Percentiles rank a stretch among this genome's conserved stretches.
Evolutionary conservation across 225 moss, liverwort and hornwort genomes (phyloP).

Genomic region (Asterella californica): DNA sequence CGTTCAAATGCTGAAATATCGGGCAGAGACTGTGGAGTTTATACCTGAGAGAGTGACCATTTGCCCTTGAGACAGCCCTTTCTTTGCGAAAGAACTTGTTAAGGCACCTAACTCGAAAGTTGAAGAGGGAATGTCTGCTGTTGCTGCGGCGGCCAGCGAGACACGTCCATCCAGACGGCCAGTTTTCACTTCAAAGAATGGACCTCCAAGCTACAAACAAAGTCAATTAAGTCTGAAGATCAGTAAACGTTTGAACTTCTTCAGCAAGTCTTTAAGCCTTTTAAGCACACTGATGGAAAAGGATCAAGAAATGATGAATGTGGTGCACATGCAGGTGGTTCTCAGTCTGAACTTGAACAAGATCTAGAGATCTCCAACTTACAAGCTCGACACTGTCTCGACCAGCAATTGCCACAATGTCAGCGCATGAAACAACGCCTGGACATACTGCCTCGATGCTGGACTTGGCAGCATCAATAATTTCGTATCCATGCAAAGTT

Average conservation of each 20-base stretch:
- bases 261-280: no score
- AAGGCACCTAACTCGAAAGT: slow-evolving; percentile 2
- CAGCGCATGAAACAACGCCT: slow-evolving; percentile 17
- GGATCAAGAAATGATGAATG: neutral
- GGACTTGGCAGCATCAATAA: slow-evolving; percentile 15
- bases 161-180: slow-evolving; percentile 29
- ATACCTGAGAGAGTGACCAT: slow-evolving; percentile 41
- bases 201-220: slow-evolving; percentile 31
- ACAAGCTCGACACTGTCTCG: slow-evolving; percentile 11
- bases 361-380: neutral
- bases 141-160: slow-evolving; percentile 15
- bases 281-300: neutral
- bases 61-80: slow-evolving; percentile 30
- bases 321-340: no score
- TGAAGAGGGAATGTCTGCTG: slow-evolving; percentile 13
- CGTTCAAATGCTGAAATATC: neutral
- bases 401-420: slow-evolving; percentile 18
- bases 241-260: no score
- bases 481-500: slow-evolving; percentile 5
- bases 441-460: slow-evolving; percentile 16
- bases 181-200: slow-evolving; percentile 18
- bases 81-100: slow-evolving; percentile 17
- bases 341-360: neutral
- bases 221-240: neutral
- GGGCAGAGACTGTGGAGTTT: neutral